These are phyloP conservation scores for Asclepias syriaca DNA, from an alignment of 257 asterid species.

Conservation along the genomic window DNA sequence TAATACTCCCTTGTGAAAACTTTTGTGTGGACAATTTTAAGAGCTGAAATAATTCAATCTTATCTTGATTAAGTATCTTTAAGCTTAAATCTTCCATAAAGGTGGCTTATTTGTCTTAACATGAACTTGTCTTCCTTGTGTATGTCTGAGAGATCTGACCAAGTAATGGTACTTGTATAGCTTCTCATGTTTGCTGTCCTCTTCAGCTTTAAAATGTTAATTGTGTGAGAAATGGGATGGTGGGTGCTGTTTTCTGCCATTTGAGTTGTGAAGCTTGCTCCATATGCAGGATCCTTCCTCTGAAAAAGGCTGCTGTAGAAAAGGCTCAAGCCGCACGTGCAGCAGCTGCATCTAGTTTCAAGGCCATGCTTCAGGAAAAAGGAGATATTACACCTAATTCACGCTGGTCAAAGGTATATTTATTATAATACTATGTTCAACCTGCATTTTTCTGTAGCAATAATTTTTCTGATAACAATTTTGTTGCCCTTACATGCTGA, in stretches of 20 bases:
- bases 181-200: background rate
- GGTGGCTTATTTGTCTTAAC: background rate
- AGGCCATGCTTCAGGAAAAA: slow-evolving; percentile 71
- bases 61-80: background rate
- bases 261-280: slow-evolving; percentile 19
- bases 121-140: background rate
- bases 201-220: background rate
- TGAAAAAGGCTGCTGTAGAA: slow-evolving; percentile 74
- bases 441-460: background rate
- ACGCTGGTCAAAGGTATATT: slow-evolving; percentile 91
- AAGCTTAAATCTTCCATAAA: background rate
- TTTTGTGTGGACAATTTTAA: background rate
- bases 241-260: background rate
- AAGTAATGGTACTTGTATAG: background rate
- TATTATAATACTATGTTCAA: background rate
- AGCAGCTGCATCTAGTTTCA: slow-evolving; percentile 61
- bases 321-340: slow-evolving; percentile 75
- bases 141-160: background rate
- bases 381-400: slow-evolving; percentile 60
- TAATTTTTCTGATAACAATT: background rate
- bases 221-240: background rate
- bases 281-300: slow-evolving; percentile 58
- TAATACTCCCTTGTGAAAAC: background rate
- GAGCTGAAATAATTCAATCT: background rate
- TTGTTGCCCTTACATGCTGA: background rate